Base-by-base conservation (phyloP, 345 rosid species). In the Camelina sativa region DNA sequence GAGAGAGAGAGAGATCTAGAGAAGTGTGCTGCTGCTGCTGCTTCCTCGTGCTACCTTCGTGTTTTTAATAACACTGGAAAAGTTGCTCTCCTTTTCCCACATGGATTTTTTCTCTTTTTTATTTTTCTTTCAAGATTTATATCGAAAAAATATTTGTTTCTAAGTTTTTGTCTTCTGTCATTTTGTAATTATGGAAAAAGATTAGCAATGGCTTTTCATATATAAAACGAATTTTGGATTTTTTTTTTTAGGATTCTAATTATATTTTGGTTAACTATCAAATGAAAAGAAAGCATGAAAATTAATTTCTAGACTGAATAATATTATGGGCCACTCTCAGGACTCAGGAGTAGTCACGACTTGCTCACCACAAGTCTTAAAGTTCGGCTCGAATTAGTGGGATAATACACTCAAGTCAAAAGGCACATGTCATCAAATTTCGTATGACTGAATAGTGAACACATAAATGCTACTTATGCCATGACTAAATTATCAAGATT, bases 71-170 rank as follows among this genome's bases (percentile, higher is more conserved):
- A 19, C 52, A 25, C 23, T 71, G 47, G 38, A 38, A 77, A 77
- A 71, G 72, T 47, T 70, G 28, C 54, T 64, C 19, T 37, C 25
- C 60, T 56, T 77, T 71, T 17, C 34, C 54, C 48, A 67, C 73
- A 35, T 34, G 30, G 16, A 43, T 62, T 11, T 10, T 10, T 17
- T 48, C 22, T 15, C 15, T 17, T 19, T 11, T 20, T 16, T 38
- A 15, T 32, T 56, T 54, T 23, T 23, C 2, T 2, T 23, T 35
- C 44, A 11, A 64, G 43, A 40, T 37, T n/a, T 9, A 1, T 22
- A 22, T 22, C 1, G 3, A n/a, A 23, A 23, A 23, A 23, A 23
- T 23, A 23, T 23, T 10, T 17, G 6, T 13, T 34, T 34, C 37
- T 34, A 34, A 11, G 4, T 34, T 8, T 40, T 38, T 40, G 22